phyloP scores from a whole-genome alignment of 2,329 filamentous ascomycete species.

The Cladophialophora yegresii region DNA sequence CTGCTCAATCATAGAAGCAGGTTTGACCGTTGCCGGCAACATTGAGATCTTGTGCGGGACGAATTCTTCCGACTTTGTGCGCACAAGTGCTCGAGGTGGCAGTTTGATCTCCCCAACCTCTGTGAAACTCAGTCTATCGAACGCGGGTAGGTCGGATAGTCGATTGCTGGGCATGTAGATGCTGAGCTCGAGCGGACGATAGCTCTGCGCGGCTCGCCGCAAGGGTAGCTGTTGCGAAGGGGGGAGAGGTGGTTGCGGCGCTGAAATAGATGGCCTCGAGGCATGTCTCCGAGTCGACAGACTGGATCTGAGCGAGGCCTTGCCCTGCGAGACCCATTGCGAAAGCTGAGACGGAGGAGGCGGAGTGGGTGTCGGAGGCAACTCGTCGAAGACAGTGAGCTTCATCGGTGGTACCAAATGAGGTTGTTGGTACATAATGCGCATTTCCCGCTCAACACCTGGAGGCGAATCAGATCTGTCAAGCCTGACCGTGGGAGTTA shows the following conservation, averaged over 20 bases:
- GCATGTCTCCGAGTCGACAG: constrained; percentile 44
- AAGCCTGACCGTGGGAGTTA: constrained; percentile 4
- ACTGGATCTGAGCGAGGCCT: constrained; percentile 47
- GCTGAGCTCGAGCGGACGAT: constrained; percentile 50
- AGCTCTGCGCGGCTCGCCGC: constrained; percentile 36
- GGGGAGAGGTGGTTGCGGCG: constrained; percentile 38
- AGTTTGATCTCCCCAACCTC: constrained; percentile 38
- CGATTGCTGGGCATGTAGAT: constrained; percentile 50
- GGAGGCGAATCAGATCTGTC: not conserved
- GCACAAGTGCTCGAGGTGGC: constrained; percentile 42
- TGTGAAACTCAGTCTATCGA: constrained; percentile 45
- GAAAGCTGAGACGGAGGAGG: constrained; percentile 40
- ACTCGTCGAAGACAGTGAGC: constrained; percentile 46
- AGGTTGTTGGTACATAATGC: constrained; percentile 49
- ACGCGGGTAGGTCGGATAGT: constrained; percentile 50
- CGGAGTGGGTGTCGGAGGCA: constrained; percentile 41
- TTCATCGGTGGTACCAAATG: constrained; percentile 52
- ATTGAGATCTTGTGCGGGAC: constrained; percentile 25
- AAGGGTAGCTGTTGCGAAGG: constrained; percentile 26
- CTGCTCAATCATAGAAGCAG: constrained; percentile 35
- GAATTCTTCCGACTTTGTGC: constrained; percentile 35
- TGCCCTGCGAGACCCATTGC: constrained; percentile 46
- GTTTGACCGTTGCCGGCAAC: constrained; percentile 26
- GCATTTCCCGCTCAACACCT: constrained; percentile 49
- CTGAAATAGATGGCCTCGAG: constrained; percentile 44